Evolutionary conservation across 345 rosid genomes (phyloP).

Genomic region (Cardamine occulta): DNA sequence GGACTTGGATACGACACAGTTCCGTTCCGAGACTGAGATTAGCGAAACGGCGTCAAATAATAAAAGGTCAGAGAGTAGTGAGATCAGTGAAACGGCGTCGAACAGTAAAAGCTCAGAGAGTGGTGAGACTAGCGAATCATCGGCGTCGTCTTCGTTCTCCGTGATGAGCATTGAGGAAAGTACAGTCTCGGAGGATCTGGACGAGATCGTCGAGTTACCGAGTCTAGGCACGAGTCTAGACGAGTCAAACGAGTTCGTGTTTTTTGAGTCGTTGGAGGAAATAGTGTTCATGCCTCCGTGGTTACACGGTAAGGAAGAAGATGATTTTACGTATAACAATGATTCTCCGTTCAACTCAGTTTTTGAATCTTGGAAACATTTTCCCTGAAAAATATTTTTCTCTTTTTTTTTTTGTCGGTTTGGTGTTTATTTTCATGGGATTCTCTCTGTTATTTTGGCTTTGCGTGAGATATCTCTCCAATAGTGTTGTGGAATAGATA

Average conservation of each 20-base stretch:
- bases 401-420: not conserved
- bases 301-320: conserved; percentile 25
- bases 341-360: conserved; percentile 26
- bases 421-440: conserved; percentile 3
- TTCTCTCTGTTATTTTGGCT: conserved; percentile 27
- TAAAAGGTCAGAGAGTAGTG: conserved; percentile 6
- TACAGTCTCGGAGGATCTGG: conserved; percentile 60
- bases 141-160: conserved; percentile 23
- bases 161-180: conserved; percentile 46
- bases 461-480: conserved; percentile 34
- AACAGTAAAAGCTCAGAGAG: not conserved
- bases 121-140: conserved; percentile 14
- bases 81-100: conserved; percentile 10
- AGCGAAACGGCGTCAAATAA: conserved; percentile 13
- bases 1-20: conserved; percentile 37
- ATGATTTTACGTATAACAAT: conserved; percentile 23
- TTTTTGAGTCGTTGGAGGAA: conserved; percentile 54
- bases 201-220: conserved; percentile 79
- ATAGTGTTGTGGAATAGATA: conserved; percentile 7
- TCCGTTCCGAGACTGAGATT: not conserved
- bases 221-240: conserved; percentile 58
- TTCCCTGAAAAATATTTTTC: conserved; percentile 2
- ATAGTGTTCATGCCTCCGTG: conserved; percentile 47
- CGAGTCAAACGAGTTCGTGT: conserved; percentile 59
- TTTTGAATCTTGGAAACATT: conserved; percentile 32